Evolutionary conservation across 371 early-diverging fungal species (phyloP), one percentile per base, ranked within the genome.

Genomic region (Capillidium heterosporum): DNA sequence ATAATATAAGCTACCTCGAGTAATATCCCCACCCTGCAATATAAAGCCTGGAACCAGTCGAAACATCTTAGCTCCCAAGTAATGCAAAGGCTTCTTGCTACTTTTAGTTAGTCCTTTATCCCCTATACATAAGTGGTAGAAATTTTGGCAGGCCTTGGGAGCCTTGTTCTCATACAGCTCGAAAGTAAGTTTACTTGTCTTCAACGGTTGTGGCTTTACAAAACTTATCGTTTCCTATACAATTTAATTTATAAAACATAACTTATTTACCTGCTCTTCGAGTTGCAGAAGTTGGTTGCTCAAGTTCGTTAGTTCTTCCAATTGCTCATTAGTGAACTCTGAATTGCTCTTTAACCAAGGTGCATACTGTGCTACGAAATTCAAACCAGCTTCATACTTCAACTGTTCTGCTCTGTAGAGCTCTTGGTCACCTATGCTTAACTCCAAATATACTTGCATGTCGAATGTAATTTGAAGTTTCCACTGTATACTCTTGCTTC

Each of bases 11-110:
- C 27, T 63, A 68, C 68, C 69, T 60, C 75, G 66, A 26, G 84
- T 83, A 27, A 91, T 71, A 67, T 89, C 89, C 4, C 91, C 91
- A 28, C 85, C 87, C 60, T 88, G 89, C 1, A 81, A 70, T 57
- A 85, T 74, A 70, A 82, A 87, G 23, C 72, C 71, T 48, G 71
- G 63, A 21, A 78, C 73, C 32, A 54, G 23, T 28, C 55, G 21
- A 27, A 54, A 54, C 7, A 32, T 41, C 23, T 11, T 80, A 64
- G 24, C 78, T 73, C 57, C 77, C 76, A 55, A 81, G 66, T 17
- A 63, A 64, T 69, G 76, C 21, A 76, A 57, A 0, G 71, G 68
- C 57, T 83, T 83, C 57, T 69, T 71, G 48, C 67, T 61, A n/a
- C 66, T 57, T 52, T 77, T 73, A 24, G 65, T 65, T 1, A 73